Evolutionary conservation across 345 rosid genomes (phyloP).

Genomic region (Boechera retrofracta): DNA sequence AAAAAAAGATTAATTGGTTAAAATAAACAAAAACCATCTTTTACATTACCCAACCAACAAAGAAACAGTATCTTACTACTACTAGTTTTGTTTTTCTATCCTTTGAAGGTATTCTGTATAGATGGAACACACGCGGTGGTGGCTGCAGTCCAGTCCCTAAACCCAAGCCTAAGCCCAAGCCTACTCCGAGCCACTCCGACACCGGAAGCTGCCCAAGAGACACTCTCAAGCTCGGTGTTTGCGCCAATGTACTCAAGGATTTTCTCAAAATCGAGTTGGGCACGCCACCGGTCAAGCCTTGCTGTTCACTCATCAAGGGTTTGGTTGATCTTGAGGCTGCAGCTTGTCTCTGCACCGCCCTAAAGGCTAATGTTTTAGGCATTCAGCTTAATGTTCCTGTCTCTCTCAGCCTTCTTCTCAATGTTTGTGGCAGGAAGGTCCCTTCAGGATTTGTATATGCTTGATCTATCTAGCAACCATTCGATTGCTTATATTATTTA

Average conservation of each 20-base stretch:
- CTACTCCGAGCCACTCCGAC: slow-evolving; percentile 21
- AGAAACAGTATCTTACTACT: no score
- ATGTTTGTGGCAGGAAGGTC: slow-evolving; percentile 55
- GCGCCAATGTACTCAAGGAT: slow-evolving; percentile 52
- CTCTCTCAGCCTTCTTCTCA: slow-evolving; percentile 61
- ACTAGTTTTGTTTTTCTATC: no score
- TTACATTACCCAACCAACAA: no score
- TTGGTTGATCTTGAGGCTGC: slow-evolving; percentile 71
- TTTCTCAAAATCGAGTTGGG: slow-evolving; percentile 51
- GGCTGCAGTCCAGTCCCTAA: slow-evolving; percentile 29
- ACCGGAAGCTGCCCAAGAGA: slow-evolving; percentile 53
- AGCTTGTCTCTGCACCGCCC: slow-evolving; percentile 66
- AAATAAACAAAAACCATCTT: no score
- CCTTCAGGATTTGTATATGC: slow-evolving; percentile 43
- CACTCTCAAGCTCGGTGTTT: slow-evolving; percentile 58
- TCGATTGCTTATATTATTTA: not conserved
- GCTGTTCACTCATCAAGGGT: slow-evolving; percentile 57
- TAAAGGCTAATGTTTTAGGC: slow-evolving; percentile 63
- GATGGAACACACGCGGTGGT: slow-evolving; percentile 12
- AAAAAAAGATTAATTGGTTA: no score
- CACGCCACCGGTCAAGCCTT: slow-evolving; percentile 50
- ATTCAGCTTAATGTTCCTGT: slow-evolving; percentile 58
- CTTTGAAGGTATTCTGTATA: no score
- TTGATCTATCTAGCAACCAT: slow-evolving; percentile 8
- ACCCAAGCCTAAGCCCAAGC: slow-evolving; percentile 31